These are phyloP conservation scores for Neurospora africana DNA, from an alignment of 495 filamentous ascomycete species.

Conservation along the genomic window DNA sequence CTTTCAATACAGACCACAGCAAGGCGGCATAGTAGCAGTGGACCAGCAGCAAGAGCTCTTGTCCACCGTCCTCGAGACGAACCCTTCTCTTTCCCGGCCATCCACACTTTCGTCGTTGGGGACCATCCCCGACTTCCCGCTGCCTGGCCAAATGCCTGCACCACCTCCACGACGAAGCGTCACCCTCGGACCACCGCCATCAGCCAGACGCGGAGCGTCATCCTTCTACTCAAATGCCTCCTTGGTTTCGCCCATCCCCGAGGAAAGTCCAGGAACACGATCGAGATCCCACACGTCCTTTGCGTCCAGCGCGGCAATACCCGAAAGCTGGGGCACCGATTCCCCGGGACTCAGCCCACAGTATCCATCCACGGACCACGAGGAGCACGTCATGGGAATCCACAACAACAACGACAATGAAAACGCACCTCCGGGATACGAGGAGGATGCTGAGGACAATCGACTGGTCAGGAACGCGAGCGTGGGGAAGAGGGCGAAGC, in stretches of 20 bases:
- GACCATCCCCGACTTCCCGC: constrained; percentile 52
- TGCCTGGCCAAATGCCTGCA: constrained; percentile 31
- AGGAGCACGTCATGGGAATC: constrained; percentile 33
- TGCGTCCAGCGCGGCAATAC: constrained; percentile 74
- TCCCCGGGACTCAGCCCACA: constrained; percentile 32
- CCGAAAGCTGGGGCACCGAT: constrained; percentile 50
- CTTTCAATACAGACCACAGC: constrained; percentile 41
- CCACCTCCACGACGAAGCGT: constrained; percentile 41
- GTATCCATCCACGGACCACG: constrained; percentile 35
- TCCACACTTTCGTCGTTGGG: constrained; percentile 47
- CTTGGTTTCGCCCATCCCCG: constrained; percentile 79
- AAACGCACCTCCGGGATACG: constrained; percentile 30
- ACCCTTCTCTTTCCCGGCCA: constrained; percentile 19
- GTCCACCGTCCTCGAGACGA: constrained; percentile 25
- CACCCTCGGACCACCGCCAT: constrained; percentile 54
- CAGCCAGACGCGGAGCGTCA: constrained; percentile 55
- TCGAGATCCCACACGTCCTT: constrained; percentile 56
- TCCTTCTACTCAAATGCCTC: constrained; percentile 67
- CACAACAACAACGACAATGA: constrained; percentile 7
- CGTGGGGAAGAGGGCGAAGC: constrained; percentile 61
- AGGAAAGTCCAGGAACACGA: constrained; percentile 51
- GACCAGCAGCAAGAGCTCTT: constrained; percentile 13
- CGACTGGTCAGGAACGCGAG: constrained; percentile 68
- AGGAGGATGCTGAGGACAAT: constrained; percentile 49
- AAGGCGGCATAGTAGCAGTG: constrained; percentile 19